Conservation (phyloP, 805 yeast genomes). For the Cyberlindnera mycetangii region DNA sequence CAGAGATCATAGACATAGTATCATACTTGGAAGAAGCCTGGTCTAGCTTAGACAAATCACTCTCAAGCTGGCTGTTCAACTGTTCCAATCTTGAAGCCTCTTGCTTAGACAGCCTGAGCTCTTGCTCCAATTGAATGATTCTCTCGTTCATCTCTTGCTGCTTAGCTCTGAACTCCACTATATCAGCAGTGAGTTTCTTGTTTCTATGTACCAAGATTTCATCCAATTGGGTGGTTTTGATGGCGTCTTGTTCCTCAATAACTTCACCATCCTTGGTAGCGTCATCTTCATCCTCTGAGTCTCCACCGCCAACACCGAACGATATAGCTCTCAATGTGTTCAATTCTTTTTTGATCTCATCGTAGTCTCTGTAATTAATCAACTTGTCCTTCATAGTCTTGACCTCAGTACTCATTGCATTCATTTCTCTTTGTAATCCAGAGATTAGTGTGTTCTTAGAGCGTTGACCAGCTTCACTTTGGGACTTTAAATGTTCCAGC, state of each 20-base stretch:
- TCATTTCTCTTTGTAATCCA: conserved; percentile 33
- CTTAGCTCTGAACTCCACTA: conserved; percentile 62
- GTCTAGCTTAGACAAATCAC: conserved; percentile 58
- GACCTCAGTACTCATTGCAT: conserved; percentile 45
- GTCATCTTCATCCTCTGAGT: conserved; percentile 25
- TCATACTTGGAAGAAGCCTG: conserved; percentile 38
- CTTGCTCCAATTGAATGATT: conserved; percentile 38
- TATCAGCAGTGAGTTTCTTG: conserved; percentile 66
- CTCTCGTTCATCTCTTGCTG: conserved; percentile 44
- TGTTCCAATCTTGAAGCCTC: conserved; percentile 42
- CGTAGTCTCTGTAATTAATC: conserved; percentile 62
- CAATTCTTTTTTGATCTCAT: conserved; percentile 75
- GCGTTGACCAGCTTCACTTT: conserved; percentile 28
- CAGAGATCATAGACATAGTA: conserved; percentile 66
- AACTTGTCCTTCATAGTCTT: conserved; percentile 47
- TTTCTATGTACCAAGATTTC: conserved; percentile 66
- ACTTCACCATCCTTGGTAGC: conserved; percentile 29
- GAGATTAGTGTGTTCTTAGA: conserved; percentile 16
- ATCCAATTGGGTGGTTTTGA: conserved; percentile 38
- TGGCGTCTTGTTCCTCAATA: conserved; percentile 25
- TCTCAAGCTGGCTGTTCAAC: conserved; percentile 64
- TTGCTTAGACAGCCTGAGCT: conserved; percentile 32
- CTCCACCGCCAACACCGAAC: conserved; percentile 50
- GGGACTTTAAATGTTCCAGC: conserved; percentile 47
- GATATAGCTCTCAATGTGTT: conserved; percentile 70